phyloP scores from a whole-genome alignment of 1,139 yeast genomes.

The Taphrina pruni region DNA sequence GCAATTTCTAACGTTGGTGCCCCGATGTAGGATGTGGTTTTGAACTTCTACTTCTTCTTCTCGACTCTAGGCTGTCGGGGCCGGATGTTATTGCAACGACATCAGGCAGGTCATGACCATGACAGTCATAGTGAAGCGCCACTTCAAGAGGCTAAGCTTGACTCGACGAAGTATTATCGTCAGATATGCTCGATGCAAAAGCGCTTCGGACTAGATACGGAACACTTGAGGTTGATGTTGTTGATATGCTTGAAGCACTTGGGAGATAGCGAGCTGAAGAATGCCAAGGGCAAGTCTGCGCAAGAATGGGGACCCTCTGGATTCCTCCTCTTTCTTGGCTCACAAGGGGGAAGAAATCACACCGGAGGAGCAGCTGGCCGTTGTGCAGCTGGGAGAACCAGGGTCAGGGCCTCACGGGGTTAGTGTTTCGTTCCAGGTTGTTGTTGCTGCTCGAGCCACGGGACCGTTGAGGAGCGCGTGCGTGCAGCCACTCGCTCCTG shows the following conservation, averaged over 20 bases:
- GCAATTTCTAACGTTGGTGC: neutral
- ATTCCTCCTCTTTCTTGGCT: too few relatives aligned
- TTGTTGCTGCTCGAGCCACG: neutral
- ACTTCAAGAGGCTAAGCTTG: neutral
- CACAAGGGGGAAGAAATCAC: neutral
- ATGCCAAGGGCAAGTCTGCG: neutral
- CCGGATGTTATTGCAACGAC: constrained; percentile 19
- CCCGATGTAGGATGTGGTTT: neutral
- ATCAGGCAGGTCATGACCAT: constrained; percentile 6
- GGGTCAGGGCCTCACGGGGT: constrained; percentile 4
- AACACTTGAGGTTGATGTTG: neutral
- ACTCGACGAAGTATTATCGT: too few relatives aligned
- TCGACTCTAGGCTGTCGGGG: constrained; percentile 22
- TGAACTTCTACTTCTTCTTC: neutral
- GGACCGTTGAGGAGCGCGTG: neutral
- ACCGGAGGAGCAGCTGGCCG: neutral
- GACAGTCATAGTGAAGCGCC: constrained; percentile 12
- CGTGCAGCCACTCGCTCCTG: neutral
- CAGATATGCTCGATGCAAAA: too few relatives aligned
- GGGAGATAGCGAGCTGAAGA: neutral
- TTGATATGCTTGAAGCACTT: too few relatives aligned
- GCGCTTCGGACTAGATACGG: too few relatives aligned
- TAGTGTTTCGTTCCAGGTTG: neutral
- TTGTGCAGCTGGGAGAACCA: neutral
- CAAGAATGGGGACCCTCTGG: neutral